Base-by-base conservation (phyloP, 495 filamentous ascomycete genomes). In the Aspergillus affinis region DNA sequence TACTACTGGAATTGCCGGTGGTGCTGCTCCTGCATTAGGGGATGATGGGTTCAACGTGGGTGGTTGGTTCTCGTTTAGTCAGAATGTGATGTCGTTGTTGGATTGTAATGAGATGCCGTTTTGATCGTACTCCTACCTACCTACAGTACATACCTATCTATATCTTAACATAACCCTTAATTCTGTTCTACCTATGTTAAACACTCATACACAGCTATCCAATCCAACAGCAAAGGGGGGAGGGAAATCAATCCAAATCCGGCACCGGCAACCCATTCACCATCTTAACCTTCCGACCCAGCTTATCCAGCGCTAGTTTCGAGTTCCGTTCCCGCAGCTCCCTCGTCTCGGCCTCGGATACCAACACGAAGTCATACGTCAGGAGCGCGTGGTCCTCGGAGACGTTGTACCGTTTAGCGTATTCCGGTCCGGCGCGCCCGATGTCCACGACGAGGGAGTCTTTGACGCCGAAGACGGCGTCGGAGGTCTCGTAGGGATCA, bases 381-480 rank as follows among this genome's bases (percentile, higher is more conserved):
- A 90, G 75, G 54, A 87, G 64, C 60, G 79, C 78, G 47, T 79
- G 77, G 27, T 79, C 85, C 54, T 82, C 75, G 17, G 75, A 59
- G 8, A 88, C 79, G 18, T 71, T 77, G 60, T 89, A 85, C 64
- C 86, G 78, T 59, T 80, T 72, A 10, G 85, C 82, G 30, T 85
- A 76, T 53, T 82, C 84, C 3, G 82, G 76, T 44, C 85, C 83
- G 7, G 87, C 88, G 32, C 81, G 84, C 8, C 78, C 82, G 9
- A 93, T 76, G 55, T 92, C 89, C 15, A 96, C 81, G 19, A 93
- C 77, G 9, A 97, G 78, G 8, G 88, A 90, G 68, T 90, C 79
- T 72, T 98, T 97, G 52, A 97, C 93, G 20, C 93, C 93, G 62
- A 97, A 97, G 45, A 97, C 93, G 0, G 92, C 90, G 68, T 98